These are phyloP conservation scores for Vigna radiata DNA, from an alignment of 306 rosid genomes.

Conservation along the genomic window DNA sequence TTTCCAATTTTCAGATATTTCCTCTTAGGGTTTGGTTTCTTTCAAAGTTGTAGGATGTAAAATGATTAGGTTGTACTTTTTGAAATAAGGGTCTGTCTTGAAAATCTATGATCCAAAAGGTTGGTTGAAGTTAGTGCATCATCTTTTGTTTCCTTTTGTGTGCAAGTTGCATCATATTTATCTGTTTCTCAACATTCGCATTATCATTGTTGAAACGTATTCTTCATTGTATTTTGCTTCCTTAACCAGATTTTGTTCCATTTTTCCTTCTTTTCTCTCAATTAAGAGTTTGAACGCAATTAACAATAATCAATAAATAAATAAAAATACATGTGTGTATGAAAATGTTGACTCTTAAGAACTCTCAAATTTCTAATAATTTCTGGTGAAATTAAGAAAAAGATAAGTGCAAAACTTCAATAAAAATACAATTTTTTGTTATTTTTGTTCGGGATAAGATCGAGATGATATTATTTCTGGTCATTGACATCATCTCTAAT, in stretches of 20 bases:
- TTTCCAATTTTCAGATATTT: background rate
- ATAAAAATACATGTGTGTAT: too few relatives aligned
- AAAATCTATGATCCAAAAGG: too few relatives aligned
- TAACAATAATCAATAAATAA: too few relatives aligned
- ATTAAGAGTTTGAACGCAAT: background rate
- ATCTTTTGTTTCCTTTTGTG: background rate
- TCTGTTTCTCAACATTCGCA: background rate
- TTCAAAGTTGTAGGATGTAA: background rate
- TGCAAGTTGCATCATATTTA: background rate
- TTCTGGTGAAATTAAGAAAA: too few relatives aligned
- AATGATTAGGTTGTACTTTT: background rate
- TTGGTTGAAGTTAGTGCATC: background rate
- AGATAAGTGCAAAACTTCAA: too few relatives aligned
- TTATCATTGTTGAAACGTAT: background rate
- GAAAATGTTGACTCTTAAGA: too few relatives aligned
- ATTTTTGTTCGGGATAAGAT: too few relatives aligned
- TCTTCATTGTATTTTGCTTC: constrained; percentile 18
- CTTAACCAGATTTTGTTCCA: background rate
- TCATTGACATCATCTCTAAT: too few relatives aligned
- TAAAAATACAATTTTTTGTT: too few relatives aligned
- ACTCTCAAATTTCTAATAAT: too few relatives aligned
- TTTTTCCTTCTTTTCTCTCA: background rate
- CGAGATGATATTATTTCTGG: too few relatives aligned
- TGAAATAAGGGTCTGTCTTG: background rate
- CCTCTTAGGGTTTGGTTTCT: background rate